A percentile compares a stretch with the other conserved stretches of the same genome.
These are phyloP conservation scores for Westerdykella ornata DNA, from an alignment of 2,329 filamentous ascomycete species.

Conservation along the genomic window DNA sequence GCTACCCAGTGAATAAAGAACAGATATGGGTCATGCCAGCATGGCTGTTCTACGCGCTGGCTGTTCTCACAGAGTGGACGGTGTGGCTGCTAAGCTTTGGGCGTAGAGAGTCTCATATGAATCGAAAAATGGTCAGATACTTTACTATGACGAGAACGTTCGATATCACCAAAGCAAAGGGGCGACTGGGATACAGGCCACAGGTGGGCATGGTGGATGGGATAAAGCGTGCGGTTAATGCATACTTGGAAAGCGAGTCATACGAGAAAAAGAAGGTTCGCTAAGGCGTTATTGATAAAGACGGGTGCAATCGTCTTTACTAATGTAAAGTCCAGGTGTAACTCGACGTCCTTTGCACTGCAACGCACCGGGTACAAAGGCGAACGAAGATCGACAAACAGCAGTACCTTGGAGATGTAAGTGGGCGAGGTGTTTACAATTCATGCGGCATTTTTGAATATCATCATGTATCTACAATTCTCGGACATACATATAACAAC, in stretches of 20 bases:
- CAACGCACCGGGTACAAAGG: too few species aligned
- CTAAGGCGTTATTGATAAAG: background rate
- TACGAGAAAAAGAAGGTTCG: background rate
- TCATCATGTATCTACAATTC: too few species aligned
- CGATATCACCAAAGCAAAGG: slow-evolving; percentile 13
- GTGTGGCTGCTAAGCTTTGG: slow-evolving; percentile 8
- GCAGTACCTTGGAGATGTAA: too few species aligned
- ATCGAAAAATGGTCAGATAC: slow-evolving; percentile 4
- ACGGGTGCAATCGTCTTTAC: too few species aligned
- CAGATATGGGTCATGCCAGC: slow-evolving; percentile 9
- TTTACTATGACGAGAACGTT: slow-evolving; percentile 6
- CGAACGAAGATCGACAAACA: too few species aligned
- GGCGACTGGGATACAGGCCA: slow-evolving; percentile 12
- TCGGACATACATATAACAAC: too few species aligned
- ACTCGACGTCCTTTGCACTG: too few species aligned
- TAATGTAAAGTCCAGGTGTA: too few species aligned
- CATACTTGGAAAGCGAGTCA: background rate
- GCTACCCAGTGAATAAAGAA: slow-evolving; percentile 9
- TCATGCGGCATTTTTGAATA: too few species aligned
- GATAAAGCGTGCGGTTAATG: slow-evolving; percentile 4
- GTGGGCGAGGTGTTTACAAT: too few species aligned
- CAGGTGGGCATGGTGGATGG: slow-evolving; percentile 12
- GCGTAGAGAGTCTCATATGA: slow-evolving; percentile 2
- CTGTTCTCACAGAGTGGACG: slow-evolving; percentile 1
- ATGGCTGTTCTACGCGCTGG: slow-evolving; percentile 2